These are phyloP conservation scores for Volvox carteri DNA, from an alignment of 163 green algal species.

Conservation along the genomic window DNA sequence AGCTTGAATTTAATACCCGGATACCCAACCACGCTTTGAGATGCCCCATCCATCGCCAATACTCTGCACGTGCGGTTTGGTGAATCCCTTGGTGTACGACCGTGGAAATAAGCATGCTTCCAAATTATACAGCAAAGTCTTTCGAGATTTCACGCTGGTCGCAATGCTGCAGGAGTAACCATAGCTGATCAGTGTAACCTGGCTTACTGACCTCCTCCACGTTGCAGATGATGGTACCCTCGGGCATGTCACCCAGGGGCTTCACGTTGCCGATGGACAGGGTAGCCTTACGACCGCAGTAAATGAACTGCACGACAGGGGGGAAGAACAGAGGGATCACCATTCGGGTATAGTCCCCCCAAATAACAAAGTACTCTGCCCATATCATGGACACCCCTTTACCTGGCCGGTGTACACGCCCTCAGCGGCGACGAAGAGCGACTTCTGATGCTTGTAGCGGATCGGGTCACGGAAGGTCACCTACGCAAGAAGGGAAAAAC, in stretches of 20 bases:
- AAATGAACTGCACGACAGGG: constrained; percentile 91
- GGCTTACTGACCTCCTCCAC: constrained; percentile 93
- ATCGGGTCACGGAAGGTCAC: constrained; percentile 95
- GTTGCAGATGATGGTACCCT: constrained; percentile 99
- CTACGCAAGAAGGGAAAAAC: constrained; percentile 68
- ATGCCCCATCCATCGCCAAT: no score
- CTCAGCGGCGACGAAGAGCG: constrained; percentile 97
- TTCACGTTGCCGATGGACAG: constrained; percentile 98
- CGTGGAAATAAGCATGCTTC: no score
- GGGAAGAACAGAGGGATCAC: background rate
- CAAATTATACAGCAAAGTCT: no score
- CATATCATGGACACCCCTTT: background rate
- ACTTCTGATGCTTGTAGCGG: constrained; percentile 96
- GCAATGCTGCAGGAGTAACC: no score
- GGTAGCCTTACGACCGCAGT: constrained; percentile 96
- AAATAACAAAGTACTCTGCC: background rate
- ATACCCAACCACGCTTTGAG: no score
- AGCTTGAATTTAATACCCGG: no score
- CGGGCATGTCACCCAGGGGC: constrained; percentile 97
- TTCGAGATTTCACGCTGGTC: no score
- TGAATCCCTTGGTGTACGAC: no score
- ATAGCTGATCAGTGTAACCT: no score
- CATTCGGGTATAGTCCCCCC: no score
- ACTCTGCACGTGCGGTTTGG: no score
- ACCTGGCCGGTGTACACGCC: constrained; percentile 97